These are phyloP conservation scores for Blastobotrys indianensis DNA, from an alignment of 1,139 yeast species.

Conservation along the genomic window DNA sequence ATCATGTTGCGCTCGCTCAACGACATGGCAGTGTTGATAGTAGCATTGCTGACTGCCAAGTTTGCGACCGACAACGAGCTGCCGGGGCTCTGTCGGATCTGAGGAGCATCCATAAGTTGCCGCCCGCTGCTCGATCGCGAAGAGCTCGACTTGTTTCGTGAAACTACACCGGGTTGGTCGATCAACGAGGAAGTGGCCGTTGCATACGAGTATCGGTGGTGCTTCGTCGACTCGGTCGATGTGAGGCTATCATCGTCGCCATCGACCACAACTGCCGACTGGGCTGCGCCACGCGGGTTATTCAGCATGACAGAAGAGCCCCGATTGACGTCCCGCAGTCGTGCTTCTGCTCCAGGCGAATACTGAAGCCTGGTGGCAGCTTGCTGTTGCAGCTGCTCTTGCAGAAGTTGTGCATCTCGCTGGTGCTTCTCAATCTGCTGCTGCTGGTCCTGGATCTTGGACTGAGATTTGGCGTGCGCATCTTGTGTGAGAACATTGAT, in stretches of 20 bases:
- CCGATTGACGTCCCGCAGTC: slow-evolving; percentile 19
- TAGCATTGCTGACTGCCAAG: slow-evolving; percentile 29
- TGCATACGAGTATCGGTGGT: background rate
- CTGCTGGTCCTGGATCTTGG: too few species aligned
- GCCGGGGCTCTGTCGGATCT: slow-evolving; percentile 1
- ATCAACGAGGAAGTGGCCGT: too few species aligned
- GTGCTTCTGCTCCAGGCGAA: slow-evolving; percentile 8
- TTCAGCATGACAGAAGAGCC: slow-evolving; percentile 23
- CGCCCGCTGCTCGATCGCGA: too few species aligned
- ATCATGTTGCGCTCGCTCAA: slow-evolving; percentile 69
- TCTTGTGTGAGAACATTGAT: too few species aligned
- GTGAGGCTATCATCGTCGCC: slow-evolving; percentile 11
- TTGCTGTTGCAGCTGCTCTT: slow-evolving; percentile 1
- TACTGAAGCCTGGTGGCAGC: background rate
- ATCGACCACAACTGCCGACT: slow-evolving; percentile 23
- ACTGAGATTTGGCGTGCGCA: too few species aligned
- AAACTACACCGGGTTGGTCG: too few species aligned
- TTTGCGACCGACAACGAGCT: slow-evolving; percentile 1
- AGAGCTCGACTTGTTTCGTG: too few species aligned
- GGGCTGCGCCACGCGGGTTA: slow-evolving; percentile 15
- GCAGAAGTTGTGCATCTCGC: too few species aligned
- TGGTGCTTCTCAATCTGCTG: too few species aligned
- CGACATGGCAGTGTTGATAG: slow-evolving; percentile 59
- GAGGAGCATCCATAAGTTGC: slow-evolving; percentile 7
- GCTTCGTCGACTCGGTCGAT: slow-evolving; percentile 11